Evolutionary conservation across 192 early-diverging fungal species (phyloP).

Genomic region (Backusella macrospora): DNA sequence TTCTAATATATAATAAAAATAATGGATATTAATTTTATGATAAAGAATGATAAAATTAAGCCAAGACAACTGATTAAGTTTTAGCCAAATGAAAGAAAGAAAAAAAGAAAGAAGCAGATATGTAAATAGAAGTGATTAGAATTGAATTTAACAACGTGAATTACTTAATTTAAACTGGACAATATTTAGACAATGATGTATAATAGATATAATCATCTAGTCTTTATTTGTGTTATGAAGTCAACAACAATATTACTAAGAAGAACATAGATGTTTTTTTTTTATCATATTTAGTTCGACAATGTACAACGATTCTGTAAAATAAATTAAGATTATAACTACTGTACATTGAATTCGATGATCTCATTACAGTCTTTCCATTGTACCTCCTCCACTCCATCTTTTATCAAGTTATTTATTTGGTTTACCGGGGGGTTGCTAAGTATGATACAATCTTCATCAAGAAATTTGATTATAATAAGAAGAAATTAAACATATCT

Average conservation of each 20-base stretch:
- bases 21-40: too few relatives aligned
- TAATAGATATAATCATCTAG: too few relatives aligned
- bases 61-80: too few relatives aligned
- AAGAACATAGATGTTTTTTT: background rate
- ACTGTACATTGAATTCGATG: background rate
- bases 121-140: too few relatives aligned
- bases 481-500: background rate
- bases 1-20: too few relatives aligned
- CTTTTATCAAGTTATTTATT: background rate
- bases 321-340: background rate
- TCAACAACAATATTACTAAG: background rate
- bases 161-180: too few relatives aligned
- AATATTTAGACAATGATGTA: too few relatives aligned
- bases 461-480: background rate
- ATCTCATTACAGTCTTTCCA: background rate
- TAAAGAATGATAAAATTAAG: too few relatives aligned
- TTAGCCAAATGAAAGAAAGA: too few relatives aligned
- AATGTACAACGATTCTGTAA: background rate
- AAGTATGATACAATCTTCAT: background rate
- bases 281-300: background rate
- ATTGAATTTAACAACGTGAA: too few relatives aligned
- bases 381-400: background rate
- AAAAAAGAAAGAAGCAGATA: too few relatives aligned
- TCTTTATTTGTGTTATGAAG: background rate
- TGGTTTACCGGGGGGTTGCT: background rate